Evolutionary conservation across 805 yeast genomes (phyloP), one percentile per base, ranked within the genome.

Genomic region (Barnettozyma botsteinii): DNA sequence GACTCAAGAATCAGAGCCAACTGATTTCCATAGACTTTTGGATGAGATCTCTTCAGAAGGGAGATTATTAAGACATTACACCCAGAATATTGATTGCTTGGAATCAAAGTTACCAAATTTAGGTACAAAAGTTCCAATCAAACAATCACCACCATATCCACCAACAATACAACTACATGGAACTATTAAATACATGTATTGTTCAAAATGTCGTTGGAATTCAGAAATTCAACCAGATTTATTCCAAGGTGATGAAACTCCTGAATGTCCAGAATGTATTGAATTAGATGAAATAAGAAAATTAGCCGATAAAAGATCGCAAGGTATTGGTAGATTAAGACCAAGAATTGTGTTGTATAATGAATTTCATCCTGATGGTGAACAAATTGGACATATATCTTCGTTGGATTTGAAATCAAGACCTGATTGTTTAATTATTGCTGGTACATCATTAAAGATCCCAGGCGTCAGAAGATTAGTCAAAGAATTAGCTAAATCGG

Each of bases 291-390:
- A 57, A 4, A 73, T 79, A 4, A 62, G 86, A 41, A 52, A 53
- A 27, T 54, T 84, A 45, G 79, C 79, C 35, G 78, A 96, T 47
- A 63, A 85, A 64, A 78, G 80, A 50, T 64, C 65, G 38, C 89
- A 63, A 67, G 87, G 73, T 2, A 55, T 72, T 6, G 88, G 88
- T 4, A 64, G 71, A 37, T 54, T 81, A 30, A 66, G 85, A 43
- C 87, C 88, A 3, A 63, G 83, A 49, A 76, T 81, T 22, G 84
- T 81, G 3, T 57, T 81, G 9, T 81, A 89, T 67, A 71, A 85
- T 65, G 86, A 88, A 52, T 69, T 71, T 41, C 85, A 88, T 55
- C 95, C 95, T 1, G 95, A 87, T 57, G 88, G 93, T 46, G 95
- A 91, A 33, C 75, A 81, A 22, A 86, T 88, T 35, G 95, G 95